These are phyloP conservation scores for Malassezia globosa DNA, from an alignment of 1,284 basidiomycete species.

Conservation along the genomic window DNA sequence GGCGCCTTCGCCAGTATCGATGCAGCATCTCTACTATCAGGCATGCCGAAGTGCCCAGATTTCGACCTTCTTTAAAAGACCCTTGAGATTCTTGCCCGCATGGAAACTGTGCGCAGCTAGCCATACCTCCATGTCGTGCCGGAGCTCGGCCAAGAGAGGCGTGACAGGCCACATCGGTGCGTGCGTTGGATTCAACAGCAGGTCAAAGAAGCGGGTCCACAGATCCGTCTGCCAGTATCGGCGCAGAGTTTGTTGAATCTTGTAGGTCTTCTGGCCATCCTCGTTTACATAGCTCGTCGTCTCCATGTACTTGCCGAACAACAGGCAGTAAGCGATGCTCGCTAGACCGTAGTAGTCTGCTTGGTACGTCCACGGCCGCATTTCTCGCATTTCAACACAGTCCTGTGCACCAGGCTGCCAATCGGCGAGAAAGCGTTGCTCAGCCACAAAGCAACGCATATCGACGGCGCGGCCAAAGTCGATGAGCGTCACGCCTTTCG, in stretches of 20 bases:
- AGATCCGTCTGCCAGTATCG: conserved; percentile 88
- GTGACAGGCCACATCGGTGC: conserved; percentile 59
- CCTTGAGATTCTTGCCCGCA: conserved; percentile 55
- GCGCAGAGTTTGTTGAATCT: conserved; percentile 61
- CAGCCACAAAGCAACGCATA: conserved; percentile 58
- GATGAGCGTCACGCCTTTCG: conserved; percentile 81
- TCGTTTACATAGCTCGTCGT: conserved; percentile 16
- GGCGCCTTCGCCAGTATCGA: too few species aligned
- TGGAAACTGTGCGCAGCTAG: conserved; percentile 58
- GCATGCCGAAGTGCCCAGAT: conserved; percentile 27
- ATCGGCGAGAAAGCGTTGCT: conserved; percentile 70
- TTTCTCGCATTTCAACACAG: conserved; percentile 76
- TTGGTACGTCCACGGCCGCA: conserved; percentile 78
- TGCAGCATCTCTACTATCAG: not conserved
- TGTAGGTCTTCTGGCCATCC: conserved; percentile 9
- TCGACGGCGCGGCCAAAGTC: conserved; percentile 94
- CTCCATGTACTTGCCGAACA: conserved; percentile 78
- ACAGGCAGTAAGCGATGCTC: conserved; percentile 81
- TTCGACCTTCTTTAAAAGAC: conserved; percentile 39
- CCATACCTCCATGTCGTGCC: conserved; percentile 77
- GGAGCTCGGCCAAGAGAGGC: conserved; percentile 57
- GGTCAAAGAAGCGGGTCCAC: conserved; percentile 73
- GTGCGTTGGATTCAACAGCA: conserved; percentile 60
- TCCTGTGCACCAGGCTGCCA: conserved; percentile 69
- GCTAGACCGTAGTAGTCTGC: conserved; percentile 92